These are phyloP conservation scores for Yamadazyma kanchanaburiensis DNA, from an alignment of 1,139 yeast species.

Conservation along the genomic window DNA sequence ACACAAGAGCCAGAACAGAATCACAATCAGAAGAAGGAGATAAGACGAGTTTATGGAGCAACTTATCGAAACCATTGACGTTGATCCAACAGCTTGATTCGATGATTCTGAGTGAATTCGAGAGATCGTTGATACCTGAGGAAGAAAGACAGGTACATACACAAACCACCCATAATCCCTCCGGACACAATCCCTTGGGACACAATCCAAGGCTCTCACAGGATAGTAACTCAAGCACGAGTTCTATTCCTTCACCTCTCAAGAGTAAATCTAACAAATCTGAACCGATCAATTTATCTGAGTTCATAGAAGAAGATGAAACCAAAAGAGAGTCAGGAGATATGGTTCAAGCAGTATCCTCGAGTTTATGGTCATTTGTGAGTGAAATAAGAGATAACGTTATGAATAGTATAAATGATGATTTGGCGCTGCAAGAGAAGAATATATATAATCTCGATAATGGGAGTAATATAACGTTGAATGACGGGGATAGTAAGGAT, in stretches of 20 bases:
- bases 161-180: background rate
- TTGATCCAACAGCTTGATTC: constrained; percentile 68
- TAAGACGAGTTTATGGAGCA: constrained; percentile 29
- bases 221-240: constrained; percentile 25
- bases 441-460: constrained; percentile 24
- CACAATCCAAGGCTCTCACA: constrained; percentile 21
- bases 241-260: constrained; percentile 16
- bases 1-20: background rate
- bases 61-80: constrained; percentile 55
- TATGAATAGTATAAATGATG: constrained; percentile 7
- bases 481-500: constrained; percentile 7
- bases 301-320: constrained; percentile 8
- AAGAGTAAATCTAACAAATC: constrained; percentile 7
- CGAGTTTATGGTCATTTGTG: constrained; percentile 46
- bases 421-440: constrained; percentile 1
- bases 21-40: constrained; percentile 1
- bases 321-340: constrained; percentile 14
- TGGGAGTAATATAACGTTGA: constrained; percentile 17
- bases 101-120: constrained; percentile 64
- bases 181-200: constrained; percentile 1
- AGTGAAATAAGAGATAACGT: constrained; percentile 28
- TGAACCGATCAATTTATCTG: constrained; percentile 12
- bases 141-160: background rate
- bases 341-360: constrained; percentile 41
- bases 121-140: constrained; percentile 34